A percentile compares a stretch with the other conserved stretches of the same genome.
Conservation (phyloP, 495 filamentous ascomycete genomes). For the Aspergillus sclerotiicarbonarius region DNA sequence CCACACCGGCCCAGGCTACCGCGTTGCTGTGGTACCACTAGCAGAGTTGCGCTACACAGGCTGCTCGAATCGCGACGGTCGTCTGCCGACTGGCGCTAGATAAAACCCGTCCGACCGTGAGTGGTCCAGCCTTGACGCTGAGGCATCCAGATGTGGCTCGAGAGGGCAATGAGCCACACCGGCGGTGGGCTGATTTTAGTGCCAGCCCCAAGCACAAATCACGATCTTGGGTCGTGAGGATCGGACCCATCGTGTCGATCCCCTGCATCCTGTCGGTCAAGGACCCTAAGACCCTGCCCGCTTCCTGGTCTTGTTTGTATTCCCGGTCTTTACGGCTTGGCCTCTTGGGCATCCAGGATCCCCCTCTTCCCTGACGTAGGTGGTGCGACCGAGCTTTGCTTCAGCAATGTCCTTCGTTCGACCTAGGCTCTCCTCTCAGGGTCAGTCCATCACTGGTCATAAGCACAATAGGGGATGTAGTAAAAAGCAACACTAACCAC, state of each 20-base stretch:
- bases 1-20: not conserved
- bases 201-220: not conserved
- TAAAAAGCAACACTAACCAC: too few relatives aligned
- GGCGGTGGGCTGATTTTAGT: conserved; percentile 11
- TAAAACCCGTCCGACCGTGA: not conserved
- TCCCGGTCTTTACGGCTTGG: not conserved
- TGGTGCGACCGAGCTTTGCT: conserved; percentile 5
- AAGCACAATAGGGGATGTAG: too few relatives aligned
- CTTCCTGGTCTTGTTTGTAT: not conserved
- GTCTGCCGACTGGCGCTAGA: too few relatives aligned
- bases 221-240: not conserved
- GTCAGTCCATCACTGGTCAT: too few relatives aligned
- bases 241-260: conserved; percentile 7
- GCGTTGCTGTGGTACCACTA: not conserved
- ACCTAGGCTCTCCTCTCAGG: not conserved
- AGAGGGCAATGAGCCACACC: conserved; percentile 8
- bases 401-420: not conserved
- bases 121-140: not conserved
- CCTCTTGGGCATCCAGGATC: conserved; percentile 11
- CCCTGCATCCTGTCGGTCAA: conserved; percentile 12
- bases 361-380: conserved; percentile 8
- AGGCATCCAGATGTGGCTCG: conserved; percentile 6
- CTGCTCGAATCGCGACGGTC: too few relatives aligned
- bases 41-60: not conserved
- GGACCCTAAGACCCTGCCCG: not conserved